Evolutionary conservation across 768 basidiomycete genomes (phyloP), one percentile per base, ranked within the genome.

Genomic region (Sarcomyxa edulis): DNA sequence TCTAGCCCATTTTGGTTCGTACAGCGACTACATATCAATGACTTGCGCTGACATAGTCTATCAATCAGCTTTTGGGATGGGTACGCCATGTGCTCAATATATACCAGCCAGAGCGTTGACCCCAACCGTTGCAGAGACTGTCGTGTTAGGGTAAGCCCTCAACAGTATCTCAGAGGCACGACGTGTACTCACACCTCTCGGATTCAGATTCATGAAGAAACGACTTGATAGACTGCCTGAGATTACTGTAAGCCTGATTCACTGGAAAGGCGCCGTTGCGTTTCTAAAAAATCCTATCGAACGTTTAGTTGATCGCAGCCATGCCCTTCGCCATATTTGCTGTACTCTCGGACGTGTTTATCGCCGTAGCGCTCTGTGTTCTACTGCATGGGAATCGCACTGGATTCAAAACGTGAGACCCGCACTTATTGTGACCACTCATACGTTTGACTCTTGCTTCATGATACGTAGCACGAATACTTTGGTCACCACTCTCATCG

Each of bases 401-500:
- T 6, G 35, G 18, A 18, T 46, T 46, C 24, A 37, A 22, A 23
- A 27, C 30, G 43, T 44, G 21, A n/a, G n/a, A n/a, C n/a, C n/a
- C n/a, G n/a, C n/a, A n/a, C n/a, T n/a, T n/a, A n/a, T n/a, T n/a
- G n/a, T n/a, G n/a, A n/a, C n/a, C n/a, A n/a, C n/a, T n/a, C n/a
- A n/a, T n/a, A n/a, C n/a, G n/a, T n/a, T n/a, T n/a, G n/a, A n/a
- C n/a, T n/a, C n/a, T n/a, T n/a, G n/a, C n/a, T n/a, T n/a, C n/a
- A n/a, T 26, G 20, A 14, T 24, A 14, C 11, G 5, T 35, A 72
- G 71, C 20, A 71, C 71, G 2, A 66, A 70, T 34, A 57, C 52
- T 1, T 41, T 72, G 9, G 52, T 74, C 11, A 65, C 64, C 11
- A 59, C 53, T 2, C 51, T 74, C 18, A 74, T 72, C 4, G 49